These are phyloP conservation scores for Xylariaceae sp. DNA, from an alignment of 2,329 filamentous ascomycete species.

Conservation along the genomic window DNA sequence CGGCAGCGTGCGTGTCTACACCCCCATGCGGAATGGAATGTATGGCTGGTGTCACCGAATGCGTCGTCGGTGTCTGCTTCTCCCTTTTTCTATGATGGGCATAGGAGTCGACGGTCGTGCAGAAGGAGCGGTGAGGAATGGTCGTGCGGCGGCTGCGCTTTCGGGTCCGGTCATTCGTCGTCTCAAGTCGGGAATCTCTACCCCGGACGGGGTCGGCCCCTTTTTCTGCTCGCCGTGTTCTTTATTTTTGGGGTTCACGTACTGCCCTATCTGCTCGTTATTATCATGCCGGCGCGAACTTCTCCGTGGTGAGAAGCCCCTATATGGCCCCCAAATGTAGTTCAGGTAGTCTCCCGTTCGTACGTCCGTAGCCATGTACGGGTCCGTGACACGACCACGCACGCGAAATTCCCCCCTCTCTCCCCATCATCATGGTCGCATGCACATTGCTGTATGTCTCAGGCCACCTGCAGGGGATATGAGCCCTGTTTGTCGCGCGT, in stretches of 20 bases:
- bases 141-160: not conserved
- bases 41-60: conserved; percentile 3
- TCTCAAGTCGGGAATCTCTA: not conserved
- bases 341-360: not conserved
- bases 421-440: not conserved
- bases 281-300: not conserved
- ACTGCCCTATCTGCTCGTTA: not conserved
- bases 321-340: not conserved
- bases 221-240: not conserved
- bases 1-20: not conserved
- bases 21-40: not conserved
- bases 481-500: conserved; percentile 6
- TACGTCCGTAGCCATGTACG: conserved; percentile 7
- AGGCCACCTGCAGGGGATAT: not conserved
- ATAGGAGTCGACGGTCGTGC: conserved; percentile 3
- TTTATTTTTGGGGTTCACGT: too few species aligned
- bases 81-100: not conserved
- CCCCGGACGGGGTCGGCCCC: not conserved
- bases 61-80: not conserved
- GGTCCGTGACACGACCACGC: not conserved
- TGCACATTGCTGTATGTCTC: not conserved
- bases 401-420: too few species aligned
- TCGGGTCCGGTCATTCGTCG: not conserved
- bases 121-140: conserved; percentile 16
- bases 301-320: not conserved